phyloP scores from a whole-genome alignment of 441 rosid species.

The Erodium texanum region DNA sequence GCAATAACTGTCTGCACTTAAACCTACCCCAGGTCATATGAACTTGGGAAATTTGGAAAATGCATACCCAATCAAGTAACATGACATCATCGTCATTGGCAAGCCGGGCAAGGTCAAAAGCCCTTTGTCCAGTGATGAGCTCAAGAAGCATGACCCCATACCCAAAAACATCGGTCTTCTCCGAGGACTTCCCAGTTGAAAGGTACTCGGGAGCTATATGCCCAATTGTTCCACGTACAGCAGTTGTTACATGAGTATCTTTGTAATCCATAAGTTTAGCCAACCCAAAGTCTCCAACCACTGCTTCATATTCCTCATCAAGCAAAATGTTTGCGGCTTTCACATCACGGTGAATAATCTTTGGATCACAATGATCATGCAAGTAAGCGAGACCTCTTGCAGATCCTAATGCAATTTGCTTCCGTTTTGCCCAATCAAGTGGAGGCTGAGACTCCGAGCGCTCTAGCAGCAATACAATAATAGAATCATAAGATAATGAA shows the following conservation, averaged over 20 bases:
- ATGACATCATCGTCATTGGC: conserved; percentile 18
- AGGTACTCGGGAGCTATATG: conserved; percentile 13
- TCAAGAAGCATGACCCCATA: conserved; percentile 17
- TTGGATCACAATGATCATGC: conserved; percentile 12
- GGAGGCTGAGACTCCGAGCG: conserved; percentile 10
- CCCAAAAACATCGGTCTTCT: conserved; percentile 14
- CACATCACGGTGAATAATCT: conserved; percentile 16
- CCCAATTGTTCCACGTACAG: conserved; percentile 15
- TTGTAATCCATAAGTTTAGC: conserved; percentile 15
- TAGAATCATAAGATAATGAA: conserved; percentile 1
- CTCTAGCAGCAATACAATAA: conserved; percentile 10
- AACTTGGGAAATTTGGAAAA: background rate
- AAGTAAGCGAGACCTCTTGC: conserved; percentile 16
- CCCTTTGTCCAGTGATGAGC: conserved; percentile 16
- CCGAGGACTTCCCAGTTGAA: conserved; percentile 12
- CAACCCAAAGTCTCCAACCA: conserved; percentile 14
- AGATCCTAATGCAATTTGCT: conserved; percentile 17
- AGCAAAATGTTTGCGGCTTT: conserved; percentile 15
- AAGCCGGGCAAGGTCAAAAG: conserved; percentile 14
- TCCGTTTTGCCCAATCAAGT: conserved; percentile 12
- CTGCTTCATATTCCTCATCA: conserved; percentile 12
- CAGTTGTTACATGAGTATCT: conserved; percentile 14
- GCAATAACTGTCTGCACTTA: no score
- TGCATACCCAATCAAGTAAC: conserved; percentile 18
- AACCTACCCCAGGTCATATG: background rate